These are phyloP conservation scores for Orychophragmus violaceus DNA, from an alignment of 345 rosid species.

Conservation along the genomic window DNA sequence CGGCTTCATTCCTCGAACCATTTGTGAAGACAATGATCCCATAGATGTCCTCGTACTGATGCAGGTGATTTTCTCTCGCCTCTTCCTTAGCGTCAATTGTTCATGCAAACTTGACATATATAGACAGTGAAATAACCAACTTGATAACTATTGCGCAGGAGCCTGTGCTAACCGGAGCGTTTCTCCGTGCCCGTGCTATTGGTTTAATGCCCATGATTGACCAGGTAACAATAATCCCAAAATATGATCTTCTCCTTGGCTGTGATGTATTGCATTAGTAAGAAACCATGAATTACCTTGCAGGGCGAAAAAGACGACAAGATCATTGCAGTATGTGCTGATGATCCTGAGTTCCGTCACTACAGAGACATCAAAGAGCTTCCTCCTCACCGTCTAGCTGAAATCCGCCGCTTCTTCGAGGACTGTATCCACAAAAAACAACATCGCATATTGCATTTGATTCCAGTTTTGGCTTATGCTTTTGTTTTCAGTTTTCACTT, in stretches of 20 bases:
- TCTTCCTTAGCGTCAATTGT: background rate
- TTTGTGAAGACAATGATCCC: constrained; percentile 97
- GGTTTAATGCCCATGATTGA: constrained; percentile 99
- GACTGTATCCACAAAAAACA: constrained; percentile 67
- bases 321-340: constrained; percentile 96
- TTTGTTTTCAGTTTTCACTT: constrained; percentile 6
- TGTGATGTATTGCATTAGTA: background rate
- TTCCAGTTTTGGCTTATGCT: background rate
- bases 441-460: constrained; percentile 4
- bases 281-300: constrained; percentile 2
- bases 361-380: constrained; percentile 88
- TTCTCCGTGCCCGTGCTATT: constrained; percentile 97
- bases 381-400: constrained; percentile 97
- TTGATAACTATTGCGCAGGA: constrained; percentile 43
- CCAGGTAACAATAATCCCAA: constrained; percentile 46
- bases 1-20: constrained; percentile 93
- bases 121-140: background rate
- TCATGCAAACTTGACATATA: background rate
- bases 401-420: constrained; percentile 96
- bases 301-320: constrained; percentile 99
- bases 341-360: constrained; percentile 98
- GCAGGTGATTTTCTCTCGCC: constrained; percentile 59
- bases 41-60: constrained; percentile 92
- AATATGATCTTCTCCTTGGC: background rate
- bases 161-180: constrained; percentile 86